Evolutionary conservation across 2,329 filamentous ascomycete species (phyloP), one percentile per base, ranked within the genome.

Genomic region (Ophidiomyces ophidiicola): DNA sequence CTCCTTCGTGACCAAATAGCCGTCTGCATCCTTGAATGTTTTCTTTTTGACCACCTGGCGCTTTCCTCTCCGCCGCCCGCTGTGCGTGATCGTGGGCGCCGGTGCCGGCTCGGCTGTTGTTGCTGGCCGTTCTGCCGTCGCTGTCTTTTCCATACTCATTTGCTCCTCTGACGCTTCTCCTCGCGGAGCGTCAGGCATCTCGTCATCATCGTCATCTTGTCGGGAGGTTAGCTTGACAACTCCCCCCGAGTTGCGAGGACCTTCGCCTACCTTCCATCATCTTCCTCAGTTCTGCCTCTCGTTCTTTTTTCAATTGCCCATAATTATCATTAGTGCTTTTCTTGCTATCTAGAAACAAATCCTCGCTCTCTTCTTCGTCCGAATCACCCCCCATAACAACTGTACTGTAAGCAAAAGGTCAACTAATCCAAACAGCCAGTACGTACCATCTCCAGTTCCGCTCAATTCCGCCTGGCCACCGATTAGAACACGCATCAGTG

Each of bases 1-100:
- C 60, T 92, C 82, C 48, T 80, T 80, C 1, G 86, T 94, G 21
- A 94, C 87, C 44, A 94, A 71, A 58, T 92, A 94, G 4, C 87
- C 87, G 47, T 94, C 80, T 35, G 87, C 84, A 48, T 94, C 87
- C 57, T 86, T 80, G 40, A 81, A 72, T 31, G 80, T 86, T 66
- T 80, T 82, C 69, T 92, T 94, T 63, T 83, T 86, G 74, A 82
- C 84, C 5, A 94, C 74, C 50, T 80, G 76, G 49, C 87, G 73
- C 56, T 75, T 79, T 21, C 84, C 85, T 46, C 86, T 75, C 43
- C 82, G 71, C 26, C 85, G 73, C 0, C 81, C 82, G 35, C 31
- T 39, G n/a, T 10, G 37, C 8, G 2, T 26, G 7, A 33, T 15
- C 14, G 18, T n/a, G 43, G 72, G 69, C 19, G 68, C 56, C 1